phyloP scores from a whole-genome alignment of 257 asterid genomes.

The Solanum sparsipilum region DNA sequence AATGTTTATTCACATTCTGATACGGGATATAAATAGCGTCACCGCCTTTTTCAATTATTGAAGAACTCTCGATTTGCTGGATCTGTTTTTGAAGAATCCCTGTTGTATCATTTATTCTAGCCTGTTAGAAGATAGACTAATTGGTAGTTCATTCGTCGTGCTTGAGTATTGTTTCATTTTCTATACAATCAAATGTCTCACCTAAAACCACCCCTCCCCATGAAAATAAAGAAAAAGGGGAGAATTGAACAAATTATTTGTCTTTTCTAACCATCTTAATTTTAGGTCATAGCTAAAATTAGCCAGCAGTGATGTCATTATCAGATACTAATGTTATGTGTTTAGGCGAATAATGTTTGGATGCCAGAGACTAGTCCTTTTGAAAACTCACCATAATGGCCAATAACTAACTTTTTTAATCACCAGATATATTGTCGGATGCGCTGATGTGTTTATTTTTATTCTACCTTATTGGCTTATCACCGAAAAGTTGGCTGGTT shows the following conservation, averaged over 20 bases:
- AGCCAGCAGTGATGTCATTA: neutral
- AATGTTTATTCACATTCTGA: neutral
- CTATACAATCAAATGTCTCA: neutral
- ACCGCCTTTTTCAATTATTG: neutral
- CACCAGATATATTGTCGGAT: neutral
- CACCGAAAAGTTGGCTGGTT: neutral
- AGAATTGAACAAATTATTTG: neutral
- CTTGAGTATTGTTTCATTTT: neutral
- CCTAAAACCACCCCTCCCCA: neutral
- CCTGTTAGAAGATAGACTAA: neutral
- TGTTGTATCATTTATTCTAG: neutral
- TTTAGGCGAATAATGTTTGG: slow-evolving; percentile 5
- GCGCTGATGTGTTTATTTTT: neutral
- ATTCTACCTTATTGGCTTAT: neutral
- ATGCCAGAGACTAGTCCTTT: neutral
- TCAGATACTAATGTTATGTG: neutral
- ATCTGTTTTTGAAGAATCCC: neutral
- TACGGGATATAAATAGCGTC: neutral
- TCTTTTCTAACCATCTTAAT: neutral
- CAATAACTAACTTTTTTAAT: neutral
- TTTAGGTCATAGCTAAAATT: neutral
- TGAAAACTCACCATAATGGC: neutral
- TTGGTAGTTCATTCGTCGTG: neutral
- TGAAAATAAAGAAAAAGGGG: neutral
- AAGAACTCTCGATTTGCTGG: neutral